phyloP scores from a whole-genome alignment of 768 basidiomycete species.

The Pleurotus tuber-regium region DNA sequence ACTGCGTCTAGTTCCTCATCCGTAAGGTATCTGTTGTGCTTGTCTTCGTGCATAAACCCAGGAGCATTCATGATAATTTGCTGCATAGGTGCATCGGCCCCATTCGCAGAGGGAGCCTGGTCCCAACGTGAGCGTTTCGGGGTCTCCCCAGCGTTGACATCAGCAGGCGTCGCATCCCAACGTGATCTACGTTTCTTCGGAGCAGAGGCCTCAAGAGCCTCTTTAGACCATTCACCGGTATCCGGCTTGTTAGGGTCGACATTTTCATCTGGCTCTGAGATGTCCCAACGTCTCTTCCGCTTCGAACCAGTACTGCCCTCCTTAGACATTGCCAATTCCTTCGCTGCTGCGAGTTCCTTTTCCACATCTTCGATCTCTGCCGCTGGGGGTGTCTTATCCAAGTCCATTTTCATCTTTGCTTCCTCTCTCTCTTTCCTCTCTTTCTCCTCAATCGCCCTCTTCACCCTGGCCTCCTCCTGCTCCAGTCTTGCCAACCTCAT shows the following conservation, averaged over 20 bases:
- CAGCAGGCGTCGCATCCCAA: conserved; percentile 93
- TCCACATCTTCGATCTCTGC: conserved; percentile 73
- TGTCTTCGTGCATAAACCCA: conserved; percentile 87
- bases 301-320: conserved; percentile 50
- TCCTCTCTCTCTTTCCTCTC: conserved; percentile 75
- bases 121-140: conserved; percentile 97
- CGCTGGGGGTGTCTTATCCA: conserved; percentile 90
- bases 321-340: conserved; percentile 36
- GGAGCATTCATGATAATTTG: conserved; percentile 89
- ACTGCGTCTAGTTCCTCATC: conserved; percentile 95
- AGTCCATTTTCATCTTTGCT: conserved; percentile 74
- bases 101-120: conserved; percentile 70
- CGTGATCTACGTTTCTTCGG: conserved; percentile 92
- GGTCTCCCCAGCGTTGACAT: conserved; percentile 56
- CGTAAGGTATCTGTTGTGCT: conserved; percentile 92
- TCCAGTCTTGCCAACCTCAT: conserved; percentile 91
- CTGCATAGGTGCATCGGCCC: conserved; percentile 60
- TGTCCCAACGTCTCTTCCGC: conserved; percentile 84
- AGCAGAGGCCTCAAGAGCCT: conserved; percentile 68
- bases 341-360: conserved; percentile 60
- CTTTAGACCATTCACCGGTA: conserved; percentile 71
- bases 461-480: conserved; percentile 87
- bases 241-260: conserved; percentile 58
- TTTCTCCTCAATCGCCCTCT: conserved; percentile 85
- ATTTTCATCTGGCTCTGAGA: conserved; percentile 64